Conservation (phyloP, 129 eudicot species). For the Flaveria trinervia region DNA sequence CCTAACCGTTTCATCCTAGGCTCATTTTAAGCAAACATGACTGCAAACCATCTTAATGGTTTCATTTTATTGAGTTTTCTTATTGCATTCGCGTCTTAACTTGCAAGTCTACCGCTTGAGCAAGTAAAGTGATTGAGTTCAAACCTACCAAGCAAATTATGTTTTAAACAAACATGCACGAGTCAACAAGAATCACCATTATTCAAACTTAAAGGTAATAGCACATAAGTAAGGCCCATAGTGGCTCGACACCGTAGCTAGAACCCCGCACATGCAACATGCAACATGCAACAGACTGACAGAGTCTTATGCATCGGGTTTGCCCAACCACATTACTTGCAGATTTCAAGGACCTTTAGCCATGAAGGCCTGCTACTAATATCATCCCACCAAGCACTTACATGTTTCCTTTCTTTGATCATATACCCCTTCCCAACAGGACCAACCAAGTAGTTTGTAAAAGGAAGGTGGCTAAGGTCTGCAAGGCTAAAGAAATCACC, state of each 20-base stretch:
- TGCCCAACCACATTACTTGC: conserved; percentile 15
- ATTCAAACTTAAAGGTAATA: neutral
- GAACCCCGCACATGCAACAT: no score
- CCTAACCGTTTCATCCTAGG: no score
- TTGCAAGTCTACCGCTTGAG: no score
- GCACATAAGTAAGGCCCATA: no score
- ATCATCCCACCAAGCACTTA: conserved; percentile 85
- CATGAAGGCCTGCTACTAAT: conserved; percentile 75
- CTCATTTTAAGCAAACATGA: no score
- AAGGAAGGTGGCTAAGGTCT: conserved; percentile 67
- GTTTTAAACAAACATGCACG: conserved; percentile 16
- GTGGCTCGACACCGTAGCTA: no score
- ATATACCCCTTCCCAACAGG: conserved; percentile 44
- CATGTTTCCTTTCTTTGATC: conserved; percentile 61
- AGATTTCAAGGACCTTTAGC: conserved; percentile 47
- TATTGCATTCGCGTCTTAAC: no score
- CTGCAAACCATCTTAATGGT: no score
- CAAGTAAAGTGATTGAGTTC: no score
- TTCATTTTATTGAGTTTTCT: no score
- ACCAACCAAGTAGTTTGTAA: conserved; percentile 46
- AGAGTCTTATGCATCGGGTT: no score
- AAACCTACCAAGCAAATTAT: neutral
- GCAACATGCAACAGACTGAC: no score
- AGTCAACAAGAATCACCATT: conserved; percentile 10
- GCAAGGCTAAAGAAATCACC: conserved; percentile 77